Conservation (phyloP, 2,329 filamentous ascomycete species). For the Davidsoniella eucalypti region DNA sequence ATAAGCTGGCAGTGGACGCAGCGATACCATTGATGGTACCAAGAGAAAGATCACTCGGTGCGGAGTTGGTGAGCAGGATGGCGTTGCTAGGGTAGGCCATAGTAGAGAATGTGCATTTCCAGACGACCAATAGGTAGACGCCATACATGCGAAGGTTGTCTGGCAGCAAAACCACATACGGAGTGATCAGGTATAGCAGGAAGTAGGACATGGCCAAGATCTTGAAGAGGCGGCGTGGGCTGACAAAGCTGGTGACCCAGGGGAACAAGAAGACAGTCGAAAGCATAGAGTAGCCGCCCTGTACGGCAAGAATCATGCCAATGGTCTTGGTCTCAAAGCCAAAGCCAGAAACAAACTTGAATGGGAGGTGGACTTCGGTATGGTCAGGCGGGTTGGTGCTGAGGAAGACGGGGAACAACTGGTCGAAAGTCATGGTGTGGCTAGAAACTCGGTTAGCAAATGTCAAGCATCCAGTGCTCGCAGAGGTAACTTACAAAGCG, state of each 20-base stretch:
- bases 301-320: conserved; percentile 72
- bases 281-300: conserved; percentile 79
- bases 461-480: neutral
- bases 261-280: conserved; percentile 77
- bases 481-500: conserved; percentile 60
- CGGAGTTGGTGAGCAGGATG: conserved; percentile 77
- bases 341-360: conserved; percentile 80
- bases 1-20: conserved; percentile 77
- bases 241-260: conserved; percentile 55
- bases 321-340: conserved; percentile 69
- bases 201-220: conserved; percentile 72
- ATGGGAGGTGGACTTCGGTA: conserved; percentile 48
- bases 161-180: conserved; percentile 78
- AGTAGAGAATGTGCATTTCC: conserved; percentile 86
- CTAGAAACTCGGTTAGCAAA: conserved; percentile 28
- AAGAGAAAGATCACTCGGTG: conserved; percentile 66
- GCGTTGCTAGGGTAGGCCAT: conserved; percentile 82
- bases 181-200: conserved; percentile 68
- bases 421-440: conserved; percentile 93
- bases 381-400: conserved; percentile 42
- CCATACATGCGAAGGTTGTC: conserved; percentile 52
- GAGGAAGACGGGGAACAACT: conserved; percentile 82
- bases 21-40: conserved; percentile 88
- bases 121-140: conserved; percentile 62
- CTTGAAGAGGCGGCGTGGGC: conserved; percentile 67